phyloP scores from a whole-genome alignment of 176 grass and related monocot species.

The Oryza rufipogon region DNA sequence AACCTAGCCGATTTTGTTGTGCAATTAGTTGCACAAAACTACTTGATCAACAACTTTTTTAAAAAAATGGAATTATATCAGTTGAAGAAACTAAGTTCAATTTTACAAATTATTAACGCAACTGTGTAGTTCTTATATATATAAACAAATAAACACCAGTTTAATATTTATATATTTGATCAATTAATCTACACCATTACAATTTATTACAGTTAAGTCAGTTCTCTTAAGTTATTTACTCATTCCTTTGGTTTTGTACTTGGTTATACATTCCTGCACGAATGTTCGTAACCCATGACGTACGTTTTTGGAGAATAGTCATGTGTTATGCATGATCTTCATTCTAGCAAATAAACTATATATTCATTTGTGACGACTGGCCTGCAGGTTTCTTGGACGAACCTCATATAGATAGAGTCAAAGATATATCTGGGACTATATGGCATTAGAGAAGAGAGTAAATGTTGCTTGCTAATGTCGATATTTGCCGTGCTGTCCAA shows the following conservation, averaged over 20 bases:
- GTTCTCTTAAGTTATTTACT: background rate
- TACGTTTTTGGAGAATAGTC: background rate
- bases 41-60: background rate
- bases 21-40: background rate
- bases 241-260: background rate
- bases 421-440: background rate
- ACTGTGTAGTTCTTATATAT: no score
- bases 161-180: no score
- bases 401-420: background rate
- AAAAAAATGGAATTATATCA: background rate
- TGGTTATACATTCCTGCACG: background rate
- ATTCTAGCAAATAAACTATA: background rate
- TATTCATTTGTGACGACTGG: background rate
- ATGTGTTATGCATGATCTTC: background rate
- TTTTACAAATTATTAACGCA: background rate
- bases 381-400: background rate
- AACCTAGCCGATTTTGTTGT: background rate
- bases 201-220: background rate
- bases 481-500: background rate
- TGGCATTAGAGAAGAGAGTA: background rate
- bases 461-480: background rate
- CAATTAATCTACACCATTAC: background rate
- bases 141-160: no score
- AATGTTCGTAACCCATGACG: background rate
- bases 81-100: background rate